Evolutionary conservation across 345 rosid species (phyloP).

Genomic region (Euphorbia lathyris): DNA sequence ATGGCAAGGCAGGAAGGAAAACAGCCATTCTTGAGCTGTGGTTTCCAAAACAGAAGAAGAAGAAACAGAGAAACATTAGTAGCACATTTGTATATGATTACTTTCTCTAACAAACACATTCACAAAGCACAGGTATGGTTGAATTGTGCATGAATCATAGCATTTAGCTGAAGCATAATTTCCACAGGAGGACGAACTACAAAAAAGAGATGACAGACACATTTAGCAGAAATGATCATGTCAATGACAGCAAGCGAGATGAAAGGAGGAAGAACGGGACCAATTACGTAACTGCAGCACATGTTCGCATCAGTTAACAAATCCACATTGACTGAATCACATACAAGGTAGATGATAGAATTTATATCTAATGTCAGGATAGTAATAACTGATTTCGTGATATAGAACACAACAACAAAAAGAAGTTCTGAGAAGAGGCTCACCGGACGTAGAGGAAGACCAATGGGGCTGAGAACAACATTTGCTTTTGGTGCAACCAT

Average conservation of each 20-base stretch:
- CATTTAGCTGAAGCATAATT: not conserved
- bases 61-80: not conserved
- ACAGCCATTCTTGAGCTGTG: not conserved
- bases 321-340: too few relatives aligned
- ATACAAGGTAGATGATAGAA: too few relatives aligned
- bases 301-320: too few relatives aligned
- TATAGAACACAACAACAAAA: not conserved
- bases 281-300: not conserved
- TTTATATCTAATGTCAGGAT: too few relatives aligned
- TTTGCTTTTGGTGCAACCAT: conserved; percentile 41
- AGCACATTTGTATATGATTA: not conserved
- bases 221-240: not conserved
- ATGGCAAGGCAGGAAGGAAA: not conserved
- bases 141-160: not conserved
- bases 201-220: too few relatives aligned
- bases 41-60: too few relatives aligned
- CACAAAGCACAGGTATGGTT: not conserved
- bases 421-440: conserved; percentile 8
- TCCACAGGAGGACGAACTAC: not conserved
- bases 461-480: conserved; percentile 54
- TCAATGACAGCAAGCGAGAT: not conserved
- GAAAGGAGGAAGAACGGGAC: not conserved
- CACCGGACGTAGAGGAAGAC: conserved; percentile 86
- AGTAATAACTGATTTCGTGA: not conserved
- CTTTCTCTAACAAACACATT: not conserved